These are phyloP conservation scores for Ophiostoma australiae DNA, from an alignment of 2,329 filamentous ascomycete genomes.

Conservation along the genomic window DNA sequence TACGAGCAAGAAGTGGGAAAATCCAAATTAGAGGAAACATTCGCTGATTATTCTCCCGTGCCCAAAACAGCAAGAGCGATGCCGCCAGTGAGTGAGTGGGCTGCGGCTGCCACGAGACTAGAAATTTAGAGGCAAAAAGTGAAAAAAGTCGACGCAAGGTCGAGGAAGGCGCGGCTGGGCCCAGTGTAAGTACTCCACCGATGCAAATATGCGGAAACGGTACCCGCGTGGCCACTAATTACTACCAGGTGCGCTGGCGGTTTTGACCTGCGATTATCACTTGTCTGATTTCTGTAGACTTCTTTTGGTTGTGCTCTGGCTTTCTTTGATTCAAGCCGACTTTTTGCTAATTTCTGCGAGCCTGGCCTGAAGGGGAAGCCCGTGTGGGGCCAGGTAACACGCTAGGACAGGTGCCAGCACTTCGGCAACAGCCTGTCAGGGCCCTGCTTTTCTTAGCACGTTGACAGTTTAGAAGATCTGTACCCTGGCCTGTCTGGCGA, in stretches of 20 bases:
- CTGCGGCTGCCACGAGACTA: conserved; percentile 12
- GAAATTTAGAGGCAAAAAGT: not conserved
- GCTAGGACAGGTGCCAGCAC: not conserved
- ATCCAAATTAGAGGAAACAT: not conserved
- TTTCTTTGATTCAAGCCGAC: not conserved
- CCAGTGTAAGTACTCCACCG: conserved; percentile 13
- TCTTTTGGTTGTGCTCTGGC: not conserved
- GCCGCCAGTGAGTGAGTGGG: conserved; percentile 3
- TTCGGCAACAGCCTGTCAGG: not conserved
- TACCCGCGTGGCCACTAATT: not conserved
- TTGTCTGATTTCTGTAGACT: not conserved
- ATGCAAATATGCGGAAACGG: not conserved
- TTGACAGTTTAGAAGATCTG: not conserved
- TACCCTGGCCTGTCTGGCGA: not conserved
- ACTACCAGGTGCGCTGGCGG: not conserved
- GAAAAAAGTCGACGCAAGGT: not conserved
- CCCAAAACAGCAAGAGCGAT: conserved; percentile 9
- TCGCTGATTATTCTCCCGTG: not conserved
- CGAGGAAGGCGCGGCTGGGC: conserved; percentile 6
- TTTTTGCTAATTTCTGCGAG: not conserved
- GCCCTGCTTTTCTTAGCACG: not conserved
- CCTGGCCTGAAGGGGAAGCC: not conserved
- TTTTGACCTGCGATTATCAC: not conserved
- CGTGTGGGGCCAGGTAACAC: not conserved
- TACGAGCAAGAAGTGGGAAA: not conserved